Base-by-base conservation (phyloP, 78 protist genomes). In the Emiliania huxleyi region DNA sequence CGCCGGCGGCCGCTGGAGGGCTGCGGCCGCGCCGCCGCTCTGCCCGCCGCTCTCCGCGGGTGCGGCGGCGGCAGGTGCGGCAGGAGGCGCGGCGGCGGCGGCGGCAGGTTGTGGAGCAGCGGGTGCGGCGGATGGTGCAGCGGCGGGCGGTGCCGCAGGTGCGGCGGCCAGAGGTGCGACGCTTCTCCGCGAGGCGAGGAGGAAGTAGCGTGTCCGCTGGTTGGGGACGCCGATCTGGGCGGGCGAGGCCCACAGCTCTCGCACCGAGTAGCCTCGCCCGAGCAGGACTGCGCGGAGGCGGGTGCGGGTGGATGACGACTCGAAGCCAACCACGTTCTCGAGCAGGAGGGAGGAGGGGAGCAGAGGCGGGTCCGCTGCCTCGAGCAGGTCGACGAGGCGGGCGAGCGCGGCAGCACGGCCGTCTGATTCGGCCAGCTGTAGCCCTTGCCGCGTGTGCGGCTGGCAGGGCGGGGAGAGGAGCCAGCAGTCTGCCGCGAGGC, bases 301-400 rank as follows among this genome's bases (percentile, higher is more conserved):
- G 6, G 91, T 91, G 71, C 95, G 93, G 35, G 96, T 79, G 40
- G 85, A 46, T 26, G 95, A 90, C 12, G 81, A 55, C 87, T 96
- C 98, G 94, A 96, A 96, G n/a, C 96, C 96, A 49, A 69, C 77
- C 15, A 96, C 98, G 93, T 96, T 96, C 71, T 96, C 98, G 25
- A 96, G 89, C 37, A 96, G 87, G 15, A 96, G 69, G 49, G 29
- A 75, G 5, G 48, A 26, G 29, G 98, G 98, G 35, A 42, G 88
- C 62, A 12, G 25, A 35, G 43, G 29, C 49, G 94, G 94, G 38
- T 83, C 73, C 56, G 92, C 23, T 71, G 85, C 26, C 29, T 22
- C 44, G 2, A 96, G 69, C 38, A 46, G 23, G 19, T 91, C 93
- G 12, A 94, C 23, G 38, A 96, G 69, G 88, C 93, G 79, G 37